Conservation (phyloP, 768 basidiomycete genomes). For the Lactarius trivialis region DNA sequence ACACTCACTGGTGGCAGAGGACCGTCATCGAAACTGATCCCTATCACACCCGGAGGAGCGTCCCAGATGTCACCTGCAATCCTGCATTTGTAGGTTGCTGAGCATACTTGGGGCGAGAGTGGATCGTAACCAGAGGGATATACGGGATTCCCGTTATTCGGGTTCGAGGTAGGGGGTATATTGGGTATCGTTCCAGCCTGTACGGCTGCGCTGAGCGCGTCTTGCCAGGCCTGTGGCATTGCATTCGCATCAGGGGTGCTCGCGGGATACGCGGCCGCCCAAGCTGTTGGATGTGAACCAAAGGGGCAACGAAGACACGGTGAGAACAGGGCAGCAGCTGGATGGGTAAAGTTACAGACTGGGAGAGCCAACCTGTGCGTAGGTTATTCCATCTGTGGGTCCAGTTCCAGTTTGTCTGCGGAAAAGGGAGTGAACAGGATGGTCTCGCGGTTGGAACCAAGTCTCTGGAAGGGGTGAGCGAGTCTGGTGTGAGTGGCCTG, state of each 20-base stretch:
- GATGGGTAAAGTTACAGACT: constrained; percentile 34
- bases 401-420: constrained; percentile 35
- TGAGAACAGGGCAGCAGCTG: neutral
- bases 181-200: constrained; percentile 66
- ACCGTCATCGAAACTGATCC: constrained; percentile 75
- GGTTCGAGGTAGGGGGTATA: constrained; percentile 45
- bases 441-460: constrained; percentile 61
- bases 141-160: constrained; percentile 29
- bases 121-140: constrained; percentile 39
- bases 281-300: constrained; percentile 36
- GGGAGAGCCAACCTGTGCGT: constrained; percentile 52
- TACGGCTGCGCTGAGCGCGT: constrained; percentile 62
- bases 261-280: constrained; percentile 55
- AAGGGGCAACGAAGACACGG: neutral
- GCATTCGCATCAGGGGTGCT: constrained; percentile 40
- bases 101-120: constrained; percentile 55
- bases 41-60: constrained; percentile 63
- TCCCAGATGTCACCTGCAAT: constrained; percentile 64
- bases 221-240: constrained; percentile 65
- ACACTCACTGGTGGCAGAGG: constrained; percentile 45
- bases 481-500: constrained; percentile 24
- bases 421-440: constrained; percentile 59
- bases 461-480: constrained; percentile 26
- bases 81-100: constrained; percentile 54
- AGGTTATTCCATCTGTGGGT: constrained; percentile 40